A percentile compares a stretch with the other conserved stretches of the same genome.
phyloP scores from a whole-genome alignment of 371 early-diverging fungal genomes.

The Apophysomyces sp. region DNA sequence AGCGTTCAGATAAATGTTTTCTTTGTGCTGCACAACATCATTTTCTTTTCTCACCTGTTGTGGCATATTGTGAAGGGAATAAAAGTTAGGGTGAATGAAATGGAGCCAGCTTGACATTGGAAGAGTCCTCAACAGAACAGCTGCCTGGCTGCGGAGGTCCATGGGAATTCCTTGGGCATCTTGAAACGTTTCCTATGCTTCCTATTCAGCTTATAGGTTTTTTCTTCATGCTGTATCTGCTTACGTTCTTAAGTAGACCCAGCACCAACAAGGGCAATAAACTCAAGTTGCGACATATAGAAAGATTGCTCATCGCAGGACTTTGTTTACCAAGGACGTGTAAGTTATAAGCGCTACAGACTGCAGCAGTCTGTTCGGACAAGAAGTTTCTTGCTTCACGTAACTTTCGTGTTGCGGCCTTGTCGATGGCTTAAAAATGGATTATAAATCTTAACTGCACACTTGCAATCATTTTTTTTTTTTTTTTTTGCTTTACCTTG shows the following conservation, averaged over 20 bases:
- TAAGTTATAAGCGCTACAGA: slow-evolving; percentile 66
- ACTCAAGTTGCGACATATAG: slow-evolving; percentile 66
- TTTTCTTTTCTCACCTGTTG: slow-evolving; percentile 35
- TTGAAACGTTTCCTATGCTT: slow-evolving; percentile 33
- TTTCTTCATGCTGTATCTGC: slow-evolving; percentile 3
- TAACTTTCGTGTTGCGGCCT: slow-evolving; percentile 65
- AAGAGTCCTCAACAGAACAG: slow-evolving; percentile 60
- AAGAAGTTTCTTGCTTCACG: slow-evolving; percentile 80
- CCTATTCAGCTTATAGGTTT: not conserved
- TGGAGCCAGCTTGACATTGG: slow-evolving; percentile 55
- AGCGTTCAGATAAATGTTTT: not conserved
- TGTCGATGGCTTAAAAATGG: slow-evolving; percentile 54
- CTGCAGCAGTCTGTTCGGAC: slow-evolving; percentile 57
- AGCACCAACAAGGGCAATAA: slow-evolving; percentile 68
- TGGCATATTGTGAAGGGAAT: slow-evolving; percentile 70
- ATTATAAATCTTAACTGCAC: not conserved
- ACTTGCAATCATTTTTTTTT: not conserved
- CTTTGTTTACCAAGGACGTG: slow-evolving; percentile 54
- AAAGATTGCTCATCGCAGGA: slow-evolving; percentile 54
- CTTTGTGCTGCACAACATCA: not conserved
- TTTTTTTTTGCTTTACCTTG: slow-evolving; percentile 51
- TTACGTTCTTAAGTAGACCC: slow-evolving; percentile 62
- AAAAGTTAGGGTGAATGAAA: slow-evolving; percentile 60
- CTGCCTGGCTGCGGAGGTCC: slow-evolving; percentile 59
- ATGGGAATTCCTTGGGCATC: slow-evolving; percentile 38